Percentiles rank a stretch among this genome's conserved stretches.
These are phyloP conservation scores for Ophiostoma himal-ulmi DNA, from an alignment of 2,329 filamentous ascomycete species.

Conservation along the genomic window DNA sequence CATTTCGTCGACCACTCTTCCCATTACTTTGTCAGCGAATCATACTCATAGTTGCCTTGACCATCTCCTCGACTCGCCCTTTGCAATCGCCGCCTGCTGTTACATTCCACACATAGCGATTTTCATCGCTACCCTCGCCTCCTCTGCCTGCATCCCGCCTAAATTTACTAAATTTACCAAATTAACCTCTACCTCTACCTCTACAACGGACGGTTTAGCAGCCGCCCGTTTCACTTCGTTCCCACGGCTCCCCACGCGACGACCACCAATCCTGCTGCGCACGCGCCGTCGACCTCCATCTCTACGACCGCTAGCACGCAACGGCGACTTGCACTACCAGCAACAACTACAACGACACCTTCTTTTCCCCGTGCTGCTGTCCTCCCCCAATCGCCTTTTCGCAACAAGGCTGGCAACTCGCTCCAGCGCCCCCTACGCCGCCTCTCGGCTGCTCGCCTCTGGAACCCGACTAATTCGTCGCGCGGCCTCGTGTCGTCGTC, in stretches of 20 bases:
- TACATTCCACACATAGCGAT: neutral
- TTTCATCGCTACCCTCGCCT: neutral
- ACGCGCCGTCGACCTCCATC: conserved; percentile 12
- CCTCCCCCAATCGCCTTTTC: conserved; percentile 40
- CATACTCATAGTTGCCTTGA: neutral
- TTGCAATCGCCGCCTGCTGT: neutral
- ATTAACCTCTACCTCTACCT: neutral
- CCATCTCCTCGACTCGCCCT: neutral
- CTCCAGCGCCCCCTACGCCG: conserved; percentile 33
- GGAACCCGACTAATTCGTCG: conserved; percentile 57
- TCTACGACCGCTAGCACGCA: conserved; percentile 12
- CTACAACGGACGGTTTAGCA: conserved; percentile 40
- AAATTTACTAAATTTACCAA: neutral
- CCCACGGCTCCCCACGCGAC: conserved; percentile 46
- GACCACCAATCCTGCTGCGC: conserved; percentile 26
- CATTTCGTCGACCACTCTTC: neutral
- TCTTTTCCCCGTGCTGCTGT: conserved; percentile 12
- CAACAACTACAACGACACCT: neutral
- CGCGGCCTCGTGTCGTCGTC: conserved; percentile 32
- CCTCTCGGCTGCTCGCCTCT: conserved; percentile 47
- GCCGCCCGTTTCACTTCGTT: conserved; percentile 39
- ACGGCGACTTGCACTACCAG: neutral
- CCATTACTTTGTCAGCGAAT: neutral
- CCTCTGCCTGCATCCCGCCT: neutral
- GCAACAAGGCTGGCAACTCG: conserved; percentile 36